Percentiles rank a stretch among this genome's conserved stretches.
These are phyloP conservation scores for Passalora sequoiae DNA, from an alignment of 2,329 filamentous ascomycete genomes.

Conservation along the genomic window DNA sequence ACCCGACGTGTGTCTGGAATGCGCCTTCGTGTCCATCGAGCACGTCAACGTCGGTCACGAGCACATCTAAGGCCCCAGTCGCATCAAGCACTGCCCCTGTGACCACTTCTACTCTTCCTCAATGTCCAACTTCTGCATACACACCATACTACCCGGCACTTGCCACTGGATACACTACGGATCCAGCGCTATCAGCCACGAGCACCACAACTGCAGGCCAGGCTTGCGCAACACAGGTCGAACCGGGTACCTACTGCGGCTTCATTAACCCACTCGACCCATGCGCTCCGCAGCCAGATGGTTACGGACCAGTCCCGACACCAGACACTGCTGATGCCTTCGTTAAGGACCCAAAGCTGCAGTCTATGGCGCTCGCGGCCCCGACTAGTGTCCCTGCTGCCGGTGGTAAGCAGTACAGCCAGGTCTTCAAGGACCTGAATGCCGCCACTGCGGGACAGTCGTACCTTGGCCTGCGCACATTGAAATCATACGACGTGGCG, in stretches of 20 bases:
- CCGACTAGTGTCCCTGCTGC: constrained; percentile 20
- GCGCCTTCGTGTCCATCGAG: not conserved
- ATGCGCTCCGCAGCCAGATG: constrained; percentile 36
- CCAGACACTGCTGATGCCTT: constrained; percentile 28
- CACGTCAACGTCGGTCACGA: constrained; percentile 8
- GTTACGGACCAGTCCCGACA: constrained; percentile 29
- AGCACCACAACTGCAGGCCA: constrained; percentile 21
- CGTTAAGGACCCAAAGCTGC: constrained; percentile 18
- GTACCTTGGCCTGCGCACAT: constrained; percentile 32
- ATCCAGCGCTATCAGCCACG: constrained; percentile 20
- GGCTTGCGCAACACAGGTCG: constrained; percentile 30
- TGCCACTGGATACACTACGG: constrained; percentile 23
- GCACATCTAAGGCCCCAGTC: not conserved
- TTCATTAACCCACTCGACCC: constrained; percentile 38
- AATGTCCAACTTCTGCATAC: constrained; percentile 12
- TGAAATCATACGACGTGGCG: constrained; percentile 29
- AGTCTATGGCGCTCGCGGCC: constrained; percentile 18
- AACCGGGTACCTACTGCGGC: constrained; percentile 35
- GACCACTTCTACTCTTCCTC: constrained; percentile 12
- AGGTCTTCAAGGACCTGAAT: constrained; percentile 32
- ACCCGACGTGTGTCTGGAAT: not conserved
- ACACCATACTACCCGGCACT: constrained; percentile 25
- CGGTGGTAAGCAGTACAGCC: constrained; percentile 23
- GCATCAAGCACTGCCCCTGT: constrained; percentile 14
- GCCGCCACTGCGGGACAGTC: constrained; percentile 28